Percentiles rank a stretch among this genome's conserved stretches.
These are phyloP conservation scores for Boletus barrowsii DNA, from an alignment of 768 basidiomycete genomes.

Conservation along the genomic window DNA sequence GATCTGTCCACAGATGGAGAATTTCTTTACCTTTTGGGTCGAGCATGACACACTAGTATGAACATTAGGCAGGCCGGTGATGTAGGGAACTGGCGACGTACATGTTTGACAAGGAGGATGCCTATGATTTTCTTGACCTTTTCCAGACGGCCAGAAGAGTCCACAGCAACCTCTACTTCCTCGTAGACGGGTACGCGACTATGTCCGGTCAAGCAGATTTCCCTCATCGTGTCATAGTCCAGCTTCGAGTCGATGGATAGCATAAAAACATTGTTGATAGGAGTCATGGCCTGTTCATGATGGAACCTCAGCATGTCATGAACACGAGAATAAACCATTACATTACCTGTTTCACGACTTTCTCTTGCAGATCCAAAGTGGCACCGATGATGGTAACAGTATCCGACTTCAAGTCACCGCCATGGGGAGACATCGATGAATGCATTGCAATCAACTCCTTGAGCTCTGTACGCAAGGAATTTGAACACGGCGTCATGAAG, in stretches of 20 bases:
- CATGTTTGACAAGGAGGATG: conserved; percentile 82
- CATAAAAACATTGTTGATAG: conserved; percentile 81
- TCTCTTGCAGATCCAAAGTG: conserved; percentile 85
- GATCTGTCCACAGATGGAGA: not conserved
- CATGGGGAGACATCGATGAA: conserved; percentile 63
- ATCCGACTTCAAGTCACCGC: conserved; percentile 83
- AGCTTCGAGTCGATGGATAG: conserved; percentile 80
- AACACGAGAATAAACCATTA: not conserved
- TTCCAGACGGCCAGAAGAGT: conserved; percentile 34
- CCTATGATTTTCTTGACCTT: conserved; percentile 83
- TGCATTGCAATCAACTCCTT: conserved; percentile 93
- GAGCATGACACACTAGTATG: conserved; percentile 61
- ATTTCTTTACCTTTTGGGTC: conserved; percentile 67
- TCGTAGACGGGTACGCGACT: conserved; percentile 83
- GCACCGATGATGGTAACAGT: conserved; percentile 90
- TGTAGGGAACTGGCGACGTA: conserved; percentile 13
- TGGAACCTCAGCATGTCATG: not conserved
- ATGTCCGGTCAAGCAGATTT: conserved; percentile 76
- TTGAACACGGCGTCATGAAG: not conserved
- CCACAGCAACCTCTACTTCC: conserved; percentile 61
- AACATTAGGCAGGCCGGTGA: not conserved
- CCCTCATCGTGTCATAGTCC: conserved; percentile 74
- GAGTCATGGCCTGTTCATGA: conserved; percentile 67
- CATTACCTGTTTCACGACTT: conserved; percentile 64
- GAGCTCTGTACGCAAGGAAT: conserved; percentile 46